Percentiles rank a stretch among this genome's conserved stretches.
phyloP scores from a whole-genome alignment of 2,329 filamentous ascomycete species.

The Ophiosphaerella korrae region DNA sequence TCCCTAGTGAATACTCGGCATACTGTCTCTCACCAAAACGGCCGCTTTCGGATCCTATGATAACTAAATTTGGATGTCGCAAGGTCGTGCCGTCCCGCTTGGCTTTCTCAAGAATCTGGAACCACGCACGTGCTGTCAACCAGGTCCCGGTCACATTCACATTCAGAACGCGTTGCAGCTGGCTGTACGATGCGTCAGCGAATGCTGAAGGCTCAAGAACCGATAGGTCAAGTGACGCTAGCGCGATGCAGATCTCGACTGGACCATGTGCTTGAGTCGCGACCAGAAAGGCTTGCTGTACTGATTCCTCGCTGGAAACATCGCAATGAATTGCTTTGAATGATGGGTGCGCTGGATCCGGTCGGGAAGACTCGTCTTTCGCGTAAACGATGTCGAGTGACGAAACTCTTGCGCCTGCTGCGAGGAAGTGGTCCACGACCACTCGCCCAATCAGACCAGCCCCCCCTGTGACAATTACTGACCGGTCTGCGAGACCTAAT shows the following conservation, averaged over 20 bases:
- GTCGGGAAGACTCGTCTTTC: not conserved
- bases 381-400: constrained; percentile 39
- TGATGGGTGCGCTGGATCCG: constrained; percentile 1
- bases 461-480: constrained; percentile 51
- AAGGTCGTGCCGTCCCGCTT: constrained; percentile 16
- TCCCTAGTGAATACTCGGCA: constrained; percentile 53
- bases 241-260: constrained; percentile 50
- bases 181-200: constrained; percentile 48
- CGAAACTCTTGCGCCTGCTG: constrained; percentile 51
- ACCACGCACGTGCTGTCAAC: constrained; percentile 51
- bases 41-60: constrained; percentile 55
- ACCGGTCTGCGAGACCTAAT: constrained; percentile 45
- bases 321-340: constrained; percentile 37
- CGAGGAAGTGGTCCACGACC: constrained; percentile 49
- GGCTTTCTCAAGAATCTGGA: constrained; percentile 44
- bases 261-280: constrained; percentile 45
- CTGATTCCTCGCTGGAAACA: constrained; percentile 40
- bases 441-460: constrained; percentile 49
- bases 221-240: constrained; percentile 53
- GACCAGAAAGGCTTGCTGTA: constrained; percentile 42
- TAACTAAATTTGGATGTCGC: constrained; percentile 47
- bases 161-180: constrained; percentile 49
- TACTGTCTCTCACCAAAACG: constrained; percentile 51
- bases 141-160: constrained; percentile 49
- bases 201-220: constrained; percentile 47